phyloP scores from a whole-genome alignment of 169 alveolate species.

The Plasmodium cynomolgi region DNA sequence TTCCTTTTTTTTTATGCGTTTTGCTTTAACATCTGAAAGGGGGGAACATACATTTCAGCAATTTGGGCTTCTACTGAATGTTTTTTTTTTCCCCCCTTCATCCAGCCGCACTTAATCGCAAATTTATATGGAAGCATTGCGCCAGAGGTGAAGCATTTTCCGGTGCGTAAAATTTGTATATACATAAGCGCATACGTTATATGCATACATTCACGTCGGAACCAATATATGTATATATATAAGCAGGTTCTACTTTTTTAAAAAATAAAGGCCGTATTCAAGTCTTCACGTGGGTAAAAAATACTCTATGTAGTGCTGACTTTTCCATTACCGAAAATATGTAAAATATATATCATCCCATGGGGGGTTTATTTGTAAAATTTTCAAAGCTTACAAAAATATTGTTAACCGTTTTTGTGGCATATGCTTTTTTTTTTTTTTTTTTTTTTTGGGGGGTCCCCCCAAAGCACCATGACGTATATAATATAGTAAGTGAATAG shows the following conservation, averaged over 20 bases:
- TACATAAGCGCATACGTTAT: not conserved
- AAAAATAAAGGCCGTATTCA: not conserved
- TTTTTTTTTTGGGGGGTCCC: not conserved
- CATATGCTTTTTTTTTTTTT: constrained; percentile 1
- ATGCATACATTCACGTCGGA: not conserved
- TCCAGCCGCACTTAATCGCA: not conserved
- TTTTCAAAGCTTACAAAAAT: not conserved
- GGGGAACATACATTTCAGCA: not conserved
- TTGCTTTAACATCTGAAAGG: not conserved
- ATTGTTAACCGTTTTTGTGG: not conserved
- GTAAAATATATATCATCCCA: not conserved
- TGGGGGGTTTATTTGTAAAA: not conserved
- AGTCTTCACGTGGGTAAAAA: not conserved
- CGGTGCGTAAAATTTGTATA: not conserved
- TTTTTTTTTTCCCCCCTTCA: not conserved
- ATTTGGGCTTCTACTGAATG: not conserved
- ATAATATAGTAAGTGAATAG: not conserved
- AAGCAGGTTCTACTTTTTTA: not conserved
- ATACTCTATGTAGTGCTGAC: not conserved
- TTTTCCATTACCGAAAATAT: not conserved
- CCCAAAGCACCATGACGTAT: not conserved
- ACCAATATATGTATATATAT: not conserved
- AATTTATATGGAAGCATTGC: not conserved
- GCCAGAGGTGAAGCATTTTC: not conserved
- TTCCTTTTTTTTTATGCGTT: not conserved